Conservation (phyloP, 306 rosid species). For the Fragaria vesca region DNA sequence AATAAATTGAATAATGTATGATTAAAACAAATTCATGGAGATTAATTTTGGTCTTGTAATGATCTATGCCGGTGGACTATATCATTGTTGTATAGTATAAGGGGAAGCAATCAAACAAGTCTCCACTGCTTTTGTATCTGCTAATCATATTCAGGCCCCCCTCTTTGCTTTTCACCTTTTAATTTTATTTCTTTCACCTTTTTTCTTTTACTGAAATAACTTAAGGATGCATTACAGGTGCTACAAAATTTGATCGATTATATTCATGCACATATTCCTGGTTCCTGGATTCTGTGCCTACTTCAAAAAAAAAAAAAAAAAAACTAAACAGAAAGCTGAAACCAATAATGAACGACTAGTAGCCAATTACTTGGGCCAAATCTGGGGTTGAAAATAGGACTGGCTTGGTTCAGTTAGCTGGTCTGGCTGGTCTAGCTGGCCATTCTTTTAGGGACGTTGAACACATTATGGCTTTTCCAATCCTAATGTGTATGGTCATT, state of each 20-base stretch:
- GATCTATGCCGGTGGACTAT: neutral
- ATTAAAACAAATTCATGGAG: neutral
- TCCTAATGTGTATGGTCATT: neutral
- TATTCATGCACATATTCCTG: neutral
- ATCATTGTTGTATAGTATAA: neutral
- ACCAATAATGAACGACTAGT: neutral
- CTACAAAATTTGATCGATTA: neutral
- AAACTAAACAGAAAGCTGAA: too few species aligned
- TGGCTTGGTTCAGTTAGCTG: neutral
- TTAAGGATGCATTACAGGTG: neutral
- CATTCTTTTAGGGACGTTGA: neutral
- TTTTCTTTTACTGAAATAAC: neutral
- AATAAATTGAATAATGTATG: neutral
- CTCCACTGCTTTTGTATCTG: neutral
- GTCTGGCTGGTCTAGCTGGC: neutral
- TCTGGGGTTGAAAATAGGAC: neutral
- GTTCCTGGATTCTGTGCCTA: neutral
- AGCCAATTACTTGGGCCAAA: neutral
- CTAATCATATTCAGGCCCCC: neutral
- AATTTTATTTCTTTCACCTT: neutral
- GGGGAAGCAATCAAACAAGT: conserved; percentile 5
- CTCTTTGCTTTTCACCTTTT: neutral
- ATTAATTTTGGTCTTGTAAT: conserved; percentile 3
- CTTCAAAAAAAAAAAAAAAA: too few species aligned
- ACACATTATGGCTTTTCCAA: neutral